A percentile compares a stretch with the other conserved stretches of the same genome.
Evolutionary conservation across 2,329 filamentous ascomycete species (phyloP).

Genomic region (Fusarium dlaminii): DNA sequence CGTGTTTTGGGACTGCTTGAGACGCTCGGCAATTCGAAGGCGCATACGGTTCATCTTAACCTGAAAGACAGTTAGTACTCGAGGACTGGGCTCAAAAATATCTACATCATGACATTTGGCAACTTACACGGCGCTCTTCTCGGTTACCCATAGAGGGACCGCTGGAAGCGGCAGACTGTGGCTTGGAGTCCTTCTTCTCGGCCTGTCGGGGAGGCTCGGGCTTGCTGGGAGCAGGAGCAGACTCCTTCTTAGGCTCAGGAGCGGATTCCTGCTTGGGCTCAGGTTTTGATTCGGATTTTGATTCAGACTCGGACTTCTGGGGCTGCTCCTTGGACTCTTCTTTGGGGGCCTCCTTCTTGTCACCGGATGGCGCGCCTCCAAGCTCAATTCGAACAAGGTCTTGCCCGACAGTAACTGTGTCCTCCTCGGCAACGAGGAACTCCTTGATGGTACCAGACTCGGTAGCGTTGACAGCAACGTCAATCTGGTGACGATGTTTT

Average conservation of each 20-base stretch:
- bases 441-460: conserved; percentile 92
- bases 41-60: conserved; percentile 99
- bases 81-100: background rate
- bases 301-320: conserved; percentile 48
- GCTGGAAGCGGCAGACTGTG: conserved; percentile 39
- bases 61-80: conserved; percentile 53
- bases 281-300: conserved; percentile 51
- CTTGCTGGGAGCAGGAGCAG: conserved; percentile 40
- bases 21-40: conserved; percentile 92
- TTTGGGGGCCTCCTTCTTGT: conserved; percentile 50
- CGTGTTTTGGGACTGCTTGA: conserved; percentile 99
- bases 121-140: conserved; percentile 85
- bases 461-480: conserved; percentile 94
- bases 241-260: conserved; percentile 49
- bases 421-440: conserved; percentile 90
- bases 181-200: conserved; percentile 43
- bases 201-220: conserved; percentile 33
- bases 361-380: conserved; percentile 64
- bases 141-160: conserved; percentile 70
- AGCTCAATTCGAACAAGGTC: conserved; percentile 87
- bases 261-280: conserved; percentile 42
- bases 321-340: conserved; percentile 49
- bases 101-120: background rate
- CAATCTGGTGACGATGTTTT: conserved; percentile 69
- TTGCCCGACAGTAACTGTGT: conserved; percentile 94